Evolutionary conservation across 257 asterid genomes (phyloP), one percentile per base, ranked within the genome.

Genomic region (Nicotiana knightiana): DNA sequence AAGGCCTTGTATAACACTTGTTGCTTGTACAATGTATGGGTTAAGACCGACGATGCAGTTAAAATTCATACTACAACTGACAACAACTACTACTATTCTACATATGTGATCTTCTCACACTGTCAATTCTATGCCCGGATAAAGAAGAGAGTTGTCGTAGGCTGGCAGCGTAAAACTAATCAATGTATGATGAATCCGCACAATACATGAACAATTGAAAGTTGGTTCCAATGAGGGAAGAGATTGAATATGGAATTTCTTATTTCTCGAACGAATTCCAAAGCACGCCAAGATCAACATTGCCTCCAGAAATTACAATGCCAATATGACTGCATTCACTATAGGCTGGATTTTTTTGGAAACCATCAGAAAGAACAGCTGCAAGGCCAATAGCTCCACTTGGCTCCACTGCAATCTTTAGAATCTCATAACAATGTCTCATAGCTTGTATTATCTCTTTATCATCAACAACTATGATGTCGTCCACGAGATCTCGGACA

Each of bases 311-410:
- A 81, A 96, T 85, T 81, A 96, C 70, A 62, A 96, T 89, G 16
- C 95, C 97, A 61, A 93, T 86, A 83, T 93, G 87, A 64, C 63
- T 87, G 89, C 95, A 86, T 53, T 90, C 89, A n/a, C 89, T 85
- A 93, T 88, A 89, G 33, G 82, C 82, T 51, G 88, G 88, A 81
- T 89, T 89, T 10, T 78, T 85, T 82, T 61, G 86, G 85, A 96
- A 96, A 71, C 87, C 80, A 24, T 88, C 83, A 9, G 97, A 96
- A n/a, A 94, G 85, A 82, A 91, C 91, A 35, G 98, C 98, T 16
- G 98, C 99, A 51, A 96, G 97, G 67, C 97, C 99, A 9, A 96
- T 92, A 39, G 97, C 99, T 81, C 98, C 99, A 66, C 97, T 96
- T 12, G 99, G 98, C 86, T 94, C 99, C 71, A 94, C 97, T 1